A percentile compares a stretch with the other conserved stretches of the same genome.
Conservation (phyloP, 1,139 yeast genomes). For the Magnusiomyces clavatus region DNA sequence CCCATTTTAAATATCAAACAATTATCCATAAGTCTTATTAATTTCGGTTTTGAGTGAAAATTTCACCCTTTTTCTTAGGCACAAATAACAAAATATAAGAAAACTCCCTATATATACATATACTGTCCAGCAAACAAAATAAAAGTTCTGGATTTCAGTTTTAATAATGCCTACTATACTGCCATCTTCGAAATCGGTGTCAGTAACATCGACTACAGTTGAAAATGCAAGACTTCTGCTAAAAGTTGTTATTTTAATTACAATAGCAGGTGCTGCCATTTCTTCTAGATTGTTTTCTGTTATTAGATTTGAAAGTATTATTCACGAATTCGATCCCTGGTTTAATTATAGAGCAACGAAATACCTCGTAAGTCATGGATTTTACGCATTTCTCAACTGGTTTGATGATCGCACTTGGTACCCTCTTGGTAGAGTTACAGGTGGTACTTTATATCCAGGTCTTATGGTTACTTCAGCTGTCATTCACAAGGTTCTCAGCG, state of each 20-base stretch:
- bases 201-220: conserved; percentile 8
- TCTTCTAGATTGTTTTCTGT: conserved; percentile 70
- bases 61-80: too few species aligned
- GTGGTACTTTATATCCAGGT: conserved; percentile 98
- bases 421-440: conserved; percentile 97
- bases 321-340: conserved; percentile 99
- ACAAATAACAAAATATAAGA: too few species aligned
- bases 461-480: conserved; percentile 94
- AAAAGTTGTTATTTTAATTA: conserved; percentile 55
- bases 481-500: conserved; percentile 66
- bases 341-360: conserved; percentile 94
- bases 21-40: too few species aligned
- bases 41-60: too few species aligned
- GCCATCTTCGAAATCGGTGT: background rate
- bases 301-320: conserved; percentile 74
- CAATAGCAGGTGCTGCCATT: conserved; percentile 83
- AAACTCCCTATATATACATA: too few species aligned
- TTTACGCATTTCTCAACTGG: conserved; percentile 92
- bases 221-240: conserved; percentile 37
- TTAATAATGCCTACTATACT: background rate
- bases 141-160: background rate
- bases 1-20: too few species aligned
- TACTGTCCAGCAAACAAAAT: too few species aligned
- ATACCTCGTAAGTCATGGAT: conserved; percentile 75
- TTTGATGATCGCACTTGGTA: conserved; percentile 99